Evolutionary conservation across 805 yeast species (phyloP).

Genomic region (Ascoidea rubescens): DNA sequence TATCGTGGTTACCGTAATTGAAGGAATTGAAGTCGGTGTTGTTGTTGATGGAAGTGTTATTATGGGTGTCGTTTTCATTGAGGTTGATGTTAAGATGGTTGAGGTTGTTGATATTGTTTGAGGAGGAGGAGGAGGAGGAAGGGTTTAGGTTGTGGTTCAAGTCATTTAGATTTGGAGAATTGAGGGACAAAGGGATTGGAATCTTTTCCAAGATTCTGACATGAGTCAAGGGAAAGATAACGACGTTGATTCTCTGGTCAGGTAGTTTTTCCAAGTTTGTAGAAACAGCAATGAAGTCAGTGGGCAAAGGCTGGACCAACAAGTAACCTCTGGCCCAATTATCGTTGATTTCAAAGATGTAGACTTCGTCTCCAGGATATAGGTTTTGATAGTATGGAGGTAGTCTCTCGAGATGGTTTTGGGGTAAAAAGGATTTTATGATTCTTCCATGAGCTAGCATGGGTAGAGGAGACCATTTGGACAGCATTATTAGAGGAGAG

Average conservation of each 20-base stretch:
- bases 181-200: constrained; percentile 22
- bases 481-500: not conserved
- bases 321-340: constrained; percentile 77
- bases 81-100: constrained; percentile 19
- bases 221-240: constrained; percentile 46
- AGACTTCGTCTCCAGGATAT: constrained; percentile 69
- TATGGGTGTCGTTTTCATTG: constrained; percentile 15
- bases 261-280: constrained; percentile 52
- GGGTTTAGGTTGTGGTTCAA: constrained; percentile 16
- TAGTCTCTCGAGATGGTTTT: constrained; percentile 19
- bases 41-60: constrained; percentile 8
- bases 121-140: constrained; percentile 20
- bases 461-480: constrained; percentile 35
- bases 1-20: constrained; percentile 12
- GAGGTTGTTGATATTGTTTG: constrained; percentile 18
- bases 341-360: constrained; percentile 48
- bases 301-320: constrained; percentile 53
- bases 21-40: constrained; percentile 3
- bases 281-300: constrained; percentile 42
- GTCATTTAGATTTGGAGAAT: constrained; percentile 14
- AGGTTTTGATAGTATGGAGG: constrained; percentile 33
- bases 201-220: constrained; percentile 30
- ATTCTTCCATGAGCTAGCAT: constrained; percentile 29
- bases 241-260: constrained; percentile 35
- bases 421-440: constrained; percentile 30